Base-by-base conservation (phyloP, 2,329 filamentous ascomycete genomes). In the Coniochaeta ligniaria region DNA sequence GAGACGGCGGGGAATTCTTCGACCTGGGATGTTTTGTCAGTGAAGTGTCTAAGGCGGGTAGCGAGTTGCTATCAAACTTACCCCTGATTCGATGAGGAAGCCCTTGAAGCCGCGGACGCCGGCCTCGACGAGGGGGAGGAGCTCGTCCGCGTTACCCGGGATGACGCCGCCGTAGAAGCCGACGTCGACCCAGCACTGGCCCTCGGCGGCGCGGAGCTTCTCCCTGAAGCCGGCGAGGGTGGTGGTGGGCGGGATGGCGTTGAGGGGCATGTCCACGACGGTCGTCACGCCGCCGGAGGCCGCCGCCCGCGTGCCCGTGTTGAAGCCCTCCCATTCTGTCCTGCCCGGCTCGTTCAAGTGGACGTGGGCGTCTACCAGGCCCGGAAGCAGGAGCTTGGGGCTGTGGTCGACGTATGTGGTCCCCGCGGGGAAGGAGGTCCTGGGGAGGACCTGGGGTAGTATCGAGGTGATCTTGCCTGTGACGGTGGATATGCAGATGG, bases 251-350 rank as follows among this genome's bases (percentile, higher is more conserved):
- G 95, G 95, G 59, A 99, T 96, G 57, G 94, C 92, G 76, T 99
- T 99, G 63, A 98, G 76, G 36, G 95, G 95, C 95, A 99, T 99
- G 75, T 98, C 95, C 69, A 99, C 80, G 11, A 99, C 92, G 0
- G 95, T 98, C 5, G 95, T 99, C 28, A 98, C 95, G 68, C 95
- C 95, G 45, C 95, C 95, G 68, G 94, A 96, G 12, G 95, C 95
- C 4, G 95, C 95, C 36, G 95, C 95, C 68, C 91, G 85, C 26
- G 95, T 98, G 57, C 95, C 95, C 0, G 93, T 97, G 79, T 89
- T 90, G 80, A 99, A 99, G 12, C 95, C 95, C 72, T 99, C 95
- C 95, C 95, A 98, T 83, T 97, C 94, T 59, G 94, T 97, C 61
- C 95, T 85, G 47, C 95, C 95, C 0, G 95, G 95, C 77, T 99